Evolutionary conservation across 306 rosid species (phyloP).

Genomic region (Glycine tomentella): DNA sequence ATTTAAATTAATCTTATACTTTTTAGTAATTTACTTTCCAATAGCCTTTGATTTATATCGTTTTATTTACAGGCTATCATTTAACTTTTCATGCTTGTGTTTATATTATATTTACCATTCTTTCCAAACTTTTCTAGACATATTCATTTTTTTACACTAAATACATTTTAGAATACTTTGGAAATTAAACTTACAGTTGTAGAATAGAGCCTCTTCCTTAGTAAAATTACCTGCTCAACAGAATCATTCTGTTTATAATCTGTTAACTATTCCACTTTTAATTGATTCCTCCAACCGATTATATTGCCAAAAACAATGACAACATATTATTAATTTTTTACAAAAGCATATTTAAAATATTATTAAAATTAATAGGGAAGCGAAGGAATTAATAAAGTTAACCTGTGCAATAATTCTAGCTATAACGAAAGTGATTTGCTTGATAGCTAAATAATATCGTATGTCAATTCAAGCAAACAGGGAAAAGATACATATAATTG

Average conservation of each 20-base stretch:
- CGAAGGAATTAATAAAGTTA: background rate
- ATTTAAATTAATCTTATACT: background rate
- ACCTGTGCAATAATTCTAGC: background rate
- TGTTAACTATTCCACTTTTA: background rate
- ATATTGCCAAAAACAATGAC: background rate
- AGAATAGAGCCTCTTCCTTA: background rate
- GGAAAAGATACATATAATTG: background rate
- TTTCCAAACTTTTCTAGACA: background rate
- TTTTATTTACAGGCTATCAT: background rate
- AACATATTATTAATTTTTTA: background rate
- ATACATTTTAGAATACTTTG: background rate
- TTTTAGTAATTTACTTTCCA: background rate
- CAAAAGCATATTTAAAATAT: background rate
- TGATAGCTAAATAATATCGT: slow-evolving; percentile 25
- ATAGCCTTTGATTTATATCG: background rate
- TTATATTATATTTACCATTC: background rate
- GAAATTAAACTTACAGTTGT: background rate
- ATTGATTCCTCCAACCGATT: background rate
- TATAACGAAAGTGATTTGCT: background rate
- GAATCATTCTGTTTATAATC: background rate
- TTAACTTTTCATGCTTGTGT: background rate
- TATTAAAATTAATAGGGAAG: background rate
- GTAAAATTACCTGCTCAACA: background rate
- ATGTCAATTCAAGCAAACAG: slow-evolving; percentile 26
- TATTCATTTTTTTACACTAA: background rate